Evolutionary conservation across 768 basidiomycete species (phyloP).

Genomic region (Leccinum olivaceopallidum): DNA sequence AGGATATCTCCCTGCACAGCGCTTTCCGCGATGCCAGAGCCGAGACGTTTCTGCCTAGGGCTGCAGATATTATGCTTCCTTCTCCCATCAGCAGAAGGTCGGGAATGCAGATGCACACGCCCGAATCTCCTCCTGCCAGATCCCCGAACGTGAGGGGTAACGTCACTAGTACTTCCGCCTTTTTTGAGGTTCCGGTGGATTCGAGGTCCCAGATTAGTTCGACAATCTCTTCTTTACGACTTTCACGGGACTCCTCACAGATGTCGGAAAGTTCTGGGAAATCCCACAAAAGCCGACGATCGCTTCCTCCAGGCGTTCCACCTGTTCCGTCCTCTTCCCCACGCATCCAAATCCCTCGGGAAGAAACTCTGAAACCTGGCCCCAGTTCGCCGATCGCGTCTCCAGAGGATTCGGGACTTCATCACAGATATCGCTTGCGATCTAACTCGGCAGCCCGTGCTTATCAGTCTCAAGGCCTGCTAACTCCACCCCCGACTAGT

Average conservation of each 20-base stretch:
- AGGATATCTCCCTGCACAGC: conserved; percentile 25
- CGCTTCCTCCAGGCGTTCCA: conserved; percentile 2
- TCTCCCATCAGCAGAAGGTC: conserved; percentile 1
- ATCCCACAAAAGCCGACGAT: not conserved
- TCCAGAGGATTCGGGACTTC: conserved; percentile 16
- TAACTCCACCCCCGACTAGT: conserved; percentile 11
- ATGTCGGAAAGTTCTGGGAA: conserved; percentile 1
- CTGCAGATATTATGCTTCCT: conserved; percentile 30
- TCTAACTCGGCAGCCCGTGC: conserved; percentile 1
- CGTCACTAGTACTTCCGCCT: not conserved
- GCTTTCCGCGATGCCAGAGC: conserved; percentile 38
- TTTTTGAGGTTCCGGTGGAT: not conserved
- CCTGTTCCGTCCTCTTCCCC: conserved; percentile 1
- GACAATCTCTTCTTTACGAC: not conserved
- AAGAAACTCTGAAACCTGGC: not conserved
- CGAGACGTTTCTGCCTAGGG: conserved; percentile 26
- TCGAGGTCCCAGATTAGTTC: not conserved
- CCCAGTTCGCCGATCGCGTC: conserved; percentile 17
- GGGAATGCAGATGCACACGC: not conserved
- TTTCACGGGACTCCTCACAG: conserved; percentile 9
- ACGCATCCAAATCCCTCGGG: conserved; percentile 19
- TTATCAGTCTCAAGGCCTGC: not conserved
- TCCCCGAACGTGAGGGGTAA: not conserved
- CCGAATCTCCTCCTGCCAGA: not conserved
- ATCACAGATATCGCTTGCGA: conserved; percentile 6